Evolutionary conservation across 2,329 filamentous ascomycete genomes (phyloP), one percentile per base, ranked within the genome.

Genomic region (Paradendryphiella salina): DNA sequence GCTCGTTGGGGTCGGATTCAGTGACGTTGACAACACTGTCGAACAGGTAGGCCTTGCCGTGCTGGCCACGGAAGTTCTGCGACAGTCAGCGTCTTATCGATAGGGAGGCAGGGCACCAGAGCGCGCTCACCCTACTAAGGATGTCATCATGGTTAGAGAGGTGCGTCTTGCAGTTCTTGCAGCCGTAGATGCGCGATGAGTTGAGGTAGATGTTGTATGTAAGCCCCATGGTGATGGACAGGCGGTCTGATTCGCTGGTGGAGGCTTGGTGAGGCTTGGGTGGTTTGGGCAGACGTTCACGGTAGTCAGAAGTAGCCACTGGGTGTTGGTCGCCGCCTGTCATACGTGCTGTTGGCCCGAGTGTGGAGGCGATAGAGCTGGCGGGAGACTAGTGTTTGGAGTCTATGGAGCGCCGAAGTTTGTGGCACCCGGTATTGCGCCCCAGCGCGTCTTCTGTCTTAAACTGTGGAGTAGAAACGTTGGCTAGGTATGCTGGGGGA

Each of bases 41-140:
- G 81, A 99, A 97, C 61, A 99, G 87, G 76, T 92, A 99, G 48
- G 94, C 94, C 78, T 97, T 97, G 71, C 94, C 94, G 75, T 97
- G 93, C 74, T 97, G 93, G 67, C 94, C 94, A 56, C 94, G 90
- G 79, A 99, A 99, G 78, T 96, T 96, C 91, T 97, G 73, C 17
- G 38, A 6, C 44, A 18, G 46, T 56, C 34, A 55, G 60, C 33
- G 40, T 29, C 32, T 8, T 45, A 36, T 20, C 11, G 9, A 34
- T 33, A 35, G 5, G 23, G 18, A 18, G 11, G 9, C 20, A 29
- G 38, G 18, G 33, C 6, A 23, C 29, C 20, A 15, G 36, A 31
- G 20, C 35, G 31, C 35, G 65, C 87, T 68, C 78, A 97, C 93
- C 67, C 91, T 82, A 69, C 90, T 96, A 59, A 97, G 91, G 61